Evolutionary conservation across 2,329 filamentous ascomycete genomes (phyloP), one percentile per base, ranked within the genome.

Genomic region (Claviceps purpurea): DNA sequence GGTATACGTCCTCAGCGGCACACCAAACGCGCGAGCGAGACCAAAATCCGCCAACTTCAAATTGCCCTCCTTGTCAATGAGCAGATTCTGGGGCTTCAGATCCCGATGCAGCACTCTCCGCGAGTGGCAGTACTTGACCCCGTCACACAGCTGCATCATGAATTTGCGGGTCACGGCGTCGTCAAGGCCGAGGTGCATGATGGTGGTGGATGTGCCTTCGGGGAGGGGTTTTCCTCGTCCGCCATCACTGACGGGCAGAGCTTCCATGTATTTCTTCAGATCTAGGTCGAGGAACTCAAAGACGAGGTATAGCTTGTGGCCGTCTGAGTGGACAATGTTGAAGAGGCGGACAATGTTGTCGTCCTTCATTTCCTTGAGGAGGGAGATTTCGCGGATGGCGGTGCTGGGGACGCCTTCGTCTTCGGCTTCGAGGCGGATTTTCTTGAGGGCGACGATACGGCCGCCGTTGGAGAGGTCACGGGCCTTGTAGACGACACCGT

Each of bases 251-350:
- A 91, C 82, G 4, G 89, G 89, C 44, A 95, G 77, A 6, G 89
- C 80, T 69, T 95, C 89, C 89, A 95, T 95, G 70, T 94, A 95
- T 69, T 94, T 95, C 74, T 95, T 95, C 60, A 95, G 74, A 62
- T 95, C 89, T 53, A 91, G 77, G 64, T 95, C 89, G 59, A 95
- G 84, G 69, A 87, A 95, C 67, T 95, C 89, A 58, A 90, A 87
- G 60, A 95, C 89, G 47, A 95, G 84, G 69, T 95, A 95, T 49
- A 95, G 81, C 73, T 95, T 95, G 73, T 95, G 88, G 52, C 89
- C 89, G 66, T 95, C 90, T 64, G 89, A 88, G 68, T 95, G 89
- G 50, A 95, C 89, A 59, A 95, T 95, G 73, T 95, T 95, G 64
- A 90, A 71, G 44, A 95, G 80, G 57, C 82, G 81, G 55, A 95